Base-by-base conservation (phyloP, 2,329 filamentous ascomycete species). In the Fusarium cicatricum region DNA sequence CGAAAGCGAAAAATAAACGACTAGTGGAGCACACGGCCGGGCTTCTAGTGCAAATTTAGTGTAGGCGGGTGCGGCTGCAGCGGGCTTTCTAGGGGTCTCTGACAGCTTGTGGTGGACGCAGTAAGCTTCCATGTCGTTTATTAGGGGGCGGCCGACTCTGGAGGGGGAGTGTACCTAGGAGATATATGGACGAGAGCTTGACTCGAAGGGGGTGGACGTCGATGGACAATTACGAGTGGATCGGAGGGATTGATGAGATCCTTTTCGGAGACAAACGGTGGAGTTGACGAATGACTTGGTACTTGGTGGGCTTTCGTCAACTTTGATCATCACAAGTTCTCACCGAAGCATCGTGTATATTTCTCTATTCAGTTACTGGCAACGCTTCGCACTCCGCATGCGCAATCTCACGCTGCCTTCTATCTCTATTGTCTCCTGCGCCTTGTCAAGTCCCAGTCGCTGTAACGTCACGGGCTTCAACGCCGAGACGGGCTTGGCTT, bases 1-100 rank as follows among this genome's bases (percentile, higher is more conserved):
- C 45, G 33, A 62, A 60, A 60, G 52, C 40, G 62, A 52, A 50
- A 39, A 40, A 42, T 60, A 52, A 39, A 53, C 64, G 55, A 49
- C 49, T 31, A 36, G 59, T 62, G 60, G 54, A 42, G 32, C 23
- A 21, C 48, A 37, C 40, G 47, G 28, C 34, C 43, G 33, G 48
- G 42, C 40, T 57, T 63, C 60, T 60, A 62, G 55, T 37, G 50
- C 33, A 43, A 17, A 44, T 55, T 48, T 52, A 50, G 38, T 31
- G 46, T 38, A 53, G 21, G 45, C 52, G 47, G 47, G 41, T 63
- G 59, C 55, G 55, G 55, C 59, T 63, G 43, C 36, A 58, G 52
- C 46, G 37, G 11, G 14, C 26, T 53, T 15, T 33, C 46, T 38
- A 57, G 46, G 45, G 52, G 45, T 57, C 51, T 21, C 34, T 60